Percentiles rank a stretch among this genome's conserved stretches.
These are phyloP conservation scores for Trichosporon faecale DNA, from an alignment of 1,284 basidiomycete genomes.

Conservation along the genomic window DNA sequence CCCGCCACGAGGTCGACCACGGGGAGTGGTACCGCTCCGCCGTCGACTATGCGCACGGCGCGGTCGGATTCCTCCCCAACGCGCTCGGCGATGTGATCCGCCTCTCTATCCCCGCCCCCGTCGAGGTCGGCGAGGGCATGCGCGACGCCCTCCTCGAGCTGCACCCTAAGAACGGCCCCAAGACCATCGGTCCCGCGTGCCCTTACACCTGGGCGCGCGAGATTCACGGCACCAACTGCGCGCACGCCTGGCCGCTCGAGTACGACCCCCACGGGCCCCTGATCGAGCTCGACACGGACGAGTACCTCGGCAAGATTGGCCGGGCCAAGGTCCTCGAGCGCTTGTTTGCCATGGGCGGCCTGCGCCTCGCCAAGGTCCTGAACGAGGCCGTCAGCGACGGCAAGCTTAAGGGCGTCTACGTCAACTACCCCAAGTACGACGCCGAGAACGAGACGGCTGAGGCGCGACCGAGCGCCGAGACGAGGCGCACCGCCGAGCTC, in stretches of 20 bases:
- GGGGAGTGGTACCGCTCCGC: slow-evolving; percentile 4
- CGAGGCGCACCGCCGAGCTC: background rate
- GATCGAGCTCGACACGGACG: slow-evolving; percentile 78
- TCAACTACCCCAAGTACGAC: slow-evolving; percentile 14
- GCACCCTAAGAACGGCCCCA: slow-evolving; percentile 2
- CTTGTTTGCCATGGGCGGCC: slow-evolving; percentile 73
- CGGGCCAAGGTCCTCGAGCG: slow-evolving; percentile 71
- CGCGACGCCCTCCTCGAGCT: slow-evolving; percentile 14
- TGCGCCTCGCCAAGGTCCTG: slow-evolving; percentile 74
- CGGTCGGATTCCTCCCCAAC: slow-evolving; percentile 8
- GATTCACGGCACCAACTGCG: slow-evolving; percentile 73
- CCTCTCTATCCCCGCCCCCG: slow-evolving; percentile 22
- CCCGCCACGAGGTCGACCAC: slow-evolving; percentile 18
- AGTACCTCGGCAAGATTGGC: slow-evolving; percentile 69
- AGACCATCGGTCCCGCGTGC: slow-evolving; percentile 58
- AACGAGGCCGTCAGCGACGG: slow-evolving; percentile 54
- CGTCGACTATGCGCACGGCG: background rate
- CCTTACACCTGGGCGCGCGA: slow-evolving; percentile 65
- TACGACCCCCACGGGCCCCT: slow-evolving; percentile 50
- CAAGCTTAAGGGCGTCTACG: slow-evolving; percentile 15
- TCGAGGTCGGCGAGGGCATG: slow-evolving; percentile 8
- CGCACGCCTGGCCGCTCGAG: slow-evolving; percentile 69
- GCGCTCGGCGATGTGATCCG: slow-evolving; percentile 8
- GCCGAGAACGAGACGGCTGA: background rate
- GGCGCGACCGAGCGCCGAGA: background rate